These are phyloP conservation scores for Nicotiana tomentosiformis DNA, from an alignment of 257 asterid species.

Conservation along the genomic window DNA sequence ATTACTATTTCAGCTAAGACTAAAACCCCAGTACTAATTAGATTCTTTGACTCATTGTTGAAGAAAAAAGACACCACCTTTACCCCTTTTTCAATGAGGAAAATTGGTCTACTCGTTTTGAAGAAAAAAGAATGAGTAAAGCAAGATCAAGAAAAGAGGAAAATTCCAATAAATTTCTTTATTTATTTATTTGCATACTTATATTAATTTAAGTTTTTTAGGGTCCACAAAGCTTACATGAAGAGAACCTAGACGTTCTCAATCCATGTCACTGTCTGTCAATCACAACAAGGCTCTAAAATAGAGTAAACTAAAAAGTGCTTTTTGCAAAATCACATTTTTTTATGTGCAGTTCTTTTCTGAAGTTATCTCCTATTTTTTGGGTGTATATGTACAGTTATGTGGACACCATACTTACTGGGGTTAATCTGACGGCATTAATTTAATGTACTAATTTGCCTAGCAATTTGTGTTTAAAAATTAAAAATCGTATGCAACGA, in stretches of 20 bases:
- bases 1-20: neutral
- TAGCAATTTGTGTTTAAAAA: neutral
- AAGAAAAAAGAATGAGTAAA: neutral
- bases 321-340: neutral
- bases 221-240: conserved; percentile 4
- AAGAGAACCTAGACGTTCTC: conserved; percentile 21
- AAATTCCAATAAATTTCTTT: neutral
- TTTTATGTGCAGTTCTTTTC: neutral
- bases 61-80: neutral
- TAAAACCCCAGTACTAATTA: neutral
- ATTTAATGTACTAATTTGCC: neutral
- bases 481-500: neutral
- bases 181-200: neutral
- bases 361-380: neutral
- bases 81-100: neutral
- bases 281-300: neutral
- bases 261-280: conserved; percentile 8
- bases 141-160: conserved; percentile 3
- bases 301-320: neutral
- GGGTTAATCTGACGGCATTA: neutral
- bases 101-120: neutral
- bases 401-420: neutral
- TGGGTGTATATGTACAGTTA: neutral
- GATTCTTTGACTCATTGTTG: conserved; percentile 6
- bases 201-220: neutral